Base-by-base conservation (phyloP, 2,329 filamentous ascomycete species). In the Phyllosticta citrichinensis region DNA sequence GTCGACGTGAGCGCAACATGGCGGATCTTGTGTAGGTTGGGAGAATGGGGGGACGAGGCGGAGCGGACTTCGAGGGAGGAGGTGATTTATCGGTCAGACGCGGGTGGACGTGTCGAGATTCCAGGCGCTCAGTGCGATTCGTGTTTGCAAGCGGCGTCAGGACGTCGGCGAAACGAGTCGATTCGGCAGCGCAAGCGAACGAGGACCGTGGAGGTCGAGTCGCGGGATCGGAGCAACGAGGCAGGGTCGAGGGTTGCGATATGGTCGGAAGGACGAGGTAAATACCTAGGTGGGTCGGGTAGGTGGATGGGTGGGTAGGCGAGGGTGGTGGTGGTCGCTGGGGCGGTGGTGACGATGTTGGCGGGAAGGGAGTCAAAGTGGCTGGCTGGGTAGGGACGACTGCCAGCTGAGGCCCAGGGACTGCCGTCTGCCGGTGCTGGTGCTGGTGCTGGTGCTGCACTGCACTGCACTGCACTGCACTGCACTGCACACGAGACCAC, bases 1-100 rank as follows among this genome's bases (percentile, higher is more conserved):
- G 62, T 56, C 71, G 64, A 62, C 72, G 69, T 55, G 72, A 68
- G 65, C 72, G 71, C 33, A 68, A 57, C 69, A 71, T 72, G 64
- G 40, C 64, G 57, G 47, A 22, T 40, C 40, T 47, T 54, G 56
- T 57, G 51, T 30, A 53, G 25, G 56, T 24, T 52, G 20, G 50
- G 20, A 52, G 55, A 35, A 24, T 27, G 56, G 35, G 51, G 22
- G 56, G 27, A 14, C 24, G 56, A 35, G 52, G 56, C 20, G 60
- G 53, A 56, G 56, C 35, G 19, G 25, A 52, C 27, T 52, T 47
- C 52, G n/a, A 55, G 61, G 61, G 56, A 17, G 33, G 52, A n/a
- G 60, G 55, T 58, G 55, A 47, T 47, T 47, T 47, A 47, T 47
- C 40, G 40, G 40, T n/a, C 40, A 47, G 40, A 47, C 40, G 40